Conservation (phyloP, 2,329 filamentous ascomycete species). For the Fusarium vanettenii region DNA sequence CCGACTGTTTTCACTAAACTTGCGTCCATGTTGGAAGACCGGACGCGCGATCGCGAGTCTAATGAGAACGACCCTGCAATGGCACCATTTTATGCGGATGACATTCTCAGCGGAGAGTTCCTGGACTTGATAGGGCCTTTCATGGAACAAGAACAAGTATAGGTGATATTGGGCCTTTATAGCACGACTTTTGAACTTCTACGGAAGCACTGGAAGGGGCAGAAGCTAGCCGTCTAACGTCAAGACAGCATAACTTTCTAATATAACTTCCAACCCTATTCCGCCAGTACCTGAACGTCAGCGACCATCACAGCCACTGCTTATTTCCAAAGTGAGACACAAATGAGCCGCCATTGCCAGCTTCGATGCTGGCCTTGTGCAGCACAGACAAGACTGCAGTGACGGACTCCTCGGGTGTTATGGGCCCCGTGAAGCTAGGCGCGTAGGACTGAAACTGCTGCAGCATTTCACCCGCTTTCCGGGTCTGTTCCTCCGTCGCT, state of each 20-base stretch:
- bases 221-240: too few relatives aligned
- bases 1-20: not conserved
- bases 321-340: conserved; percentile 66
- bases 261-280: too few relatives aligned
- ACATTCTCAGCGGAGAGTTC: not conserved
- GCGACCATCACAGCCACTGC: conserved; percentile 55
- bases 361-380: conserved; percentile 49
- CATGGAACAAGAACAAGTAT: not conserved
- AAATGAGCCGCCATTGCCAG: conserved; percentile 61
- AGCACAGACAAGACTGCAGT: conserved; percentile 49
- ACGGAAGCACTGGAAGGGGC: too few relatives aligned
- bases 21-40: not conserved
- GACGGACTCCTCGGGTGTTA: conserved; percentile 51
- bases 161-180: too few relatives aligned
- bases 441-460: conserved; percentile 50
- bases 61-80: not conserved
- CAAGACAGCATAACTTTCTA: too few relatives aligned
- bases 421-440: conserved; percentile 52
- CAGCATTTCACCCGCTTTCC: conserved; percentile 37
- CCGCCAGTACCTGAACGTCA: not conserved
- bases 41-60: not conserved
- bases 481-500: conserved; percentile 44
- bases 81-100: not conserved
- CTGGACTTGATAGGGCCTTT: not conserved
- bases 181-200: too few relatives aligned